These are phyloP conservation scores for Furcasterigmium furcatum DNA, from an alignment of 2,329 filamentous ascomycete species.

Conservation along the genomic window DNA sequence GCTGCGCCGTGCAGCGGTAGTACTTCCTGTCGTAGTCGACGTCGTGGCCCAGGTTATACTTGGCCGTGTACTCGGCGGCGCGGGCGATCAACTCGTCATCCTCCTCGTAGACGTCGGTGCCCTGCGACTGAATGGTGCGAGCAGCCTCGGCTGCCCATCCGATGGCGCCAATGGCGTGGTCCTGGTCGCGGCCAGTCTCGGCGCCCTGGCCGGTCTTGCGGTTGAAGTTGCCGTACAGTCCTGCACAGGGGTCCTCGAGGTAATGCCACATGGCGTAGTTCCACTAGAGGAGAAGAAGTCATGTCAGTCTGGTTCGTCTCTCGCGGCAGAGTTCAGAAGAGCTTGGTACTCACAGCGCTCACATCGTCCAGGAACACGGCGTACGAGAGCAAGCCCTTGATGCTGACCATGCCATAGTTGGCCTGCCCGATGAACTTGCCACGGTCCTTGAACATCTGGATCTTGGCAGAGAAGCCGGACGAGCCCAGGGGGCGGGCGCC, in stretches of 20 bases:
- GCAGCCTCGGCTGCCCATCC: conserved; percentile 27
- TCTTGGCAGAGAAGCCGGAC: conserved; percentile 18
- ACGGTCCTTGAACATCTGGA: conserved; percentile 25
- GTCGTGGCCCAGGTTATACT: conserved; percentile 2
- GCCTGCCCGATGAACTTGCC: conserved; percentile 26
- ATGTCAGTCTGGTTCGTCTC: conserved; percentile 26
- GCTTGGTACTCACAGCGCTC: conserved; percentile 25
- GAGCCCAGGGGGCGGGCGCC: conserved; percentile 24
- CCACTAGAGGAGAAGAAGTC: conserved; percentile 22
- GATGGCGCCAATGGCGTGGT: conserved; percentile 30
- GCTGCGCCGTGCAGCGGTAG: conserved; percentile 31
- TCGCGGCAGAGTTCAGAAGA: conserved; percentile 17
- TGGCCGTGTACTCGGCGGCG: conserved; percentile 9
- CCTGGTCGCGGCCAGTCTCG: conserved; percentile 36
- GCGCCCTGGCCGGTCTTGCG: conserved; percentile 29
- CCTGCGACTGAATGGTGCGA: conserved; percentile 33
- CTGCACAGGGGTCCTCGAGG: conserved; percentile 27
- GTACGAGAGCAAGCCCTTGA: conserved; percentile 24
- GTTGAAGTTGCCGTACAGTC: conserved; percentile 26
- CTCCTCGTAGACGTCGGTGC: conserved; percentile 28
- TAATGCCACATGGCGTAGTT: conserved; percentile 31
- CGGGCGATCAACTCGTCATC: conserved; percentile 13
- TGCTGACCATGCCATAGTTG: conserved; percentile 13
- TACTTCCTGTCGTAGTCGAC: conserved; percentile 21
- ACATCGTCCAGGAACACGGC: conserved; percentile 36